Base-by-base conservation (phyloP, 208 protist species). In the Kentomonas sorsogonicus region DNA sequence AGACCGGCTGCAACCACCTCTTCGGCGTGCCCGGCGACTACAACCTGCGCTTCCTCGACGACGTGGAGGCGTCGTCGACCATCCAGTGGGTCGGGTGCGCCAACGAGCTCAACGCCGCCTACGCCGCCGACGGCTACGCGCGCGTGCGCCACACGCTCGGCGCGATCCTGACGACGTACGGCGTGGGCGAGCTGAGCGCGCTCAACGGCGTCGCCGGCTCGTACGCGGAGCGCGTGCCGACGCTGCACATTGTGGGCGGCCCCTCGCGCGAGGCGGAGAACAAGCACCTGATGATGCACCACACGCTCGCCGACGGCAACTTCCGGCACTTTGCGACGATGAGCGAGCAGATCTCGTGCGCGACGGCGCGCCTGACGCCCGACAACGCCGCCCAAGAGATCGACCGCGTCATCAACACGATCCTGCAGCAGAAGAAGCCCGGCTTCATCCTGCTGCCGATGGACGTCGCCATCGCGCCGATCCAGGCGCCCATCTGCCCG, bases 71-170 rank as follows among this genome's bases (percentile, higher is more conserved):
- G 53, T 31, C 50, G 20, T n/a, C 64, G 41, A 57, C 22, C 34
- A 36, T 82, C n/a, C 29, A 73, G 59, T 77, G 69, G 66, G 66
- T 77, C 18, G 66, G 74, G 25, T 81, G 74, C 63, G 58, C 60
- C 26, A 76, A 81, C 58, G 69, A 77, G 60, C 70, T 74, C 60
- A 79, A 79, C 64, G 73, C 63, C n/a, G 73, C 73, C 25, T 75
- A 75, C 63, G 67, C 73, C 11, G 69, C 68, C 6, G 73, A 79
- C 48, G 73, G 73, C 38, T 79, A 79, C 47, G 39, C 73, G 45
- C 67, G 68, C 48, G 63, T 50, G 59, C 73, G 73, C 69, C 57
- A 63, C 64, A n/a, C n/a, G n/a, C 61, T 79, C 60, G 73, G 63
- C 16, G 73, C 65, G 9, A 31, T 79, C 31, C 52, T 79, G 48